Base-by-base conservation (phyloP, 352 stramenopile genomes). In the Sclerospora graminicola region DNA sequence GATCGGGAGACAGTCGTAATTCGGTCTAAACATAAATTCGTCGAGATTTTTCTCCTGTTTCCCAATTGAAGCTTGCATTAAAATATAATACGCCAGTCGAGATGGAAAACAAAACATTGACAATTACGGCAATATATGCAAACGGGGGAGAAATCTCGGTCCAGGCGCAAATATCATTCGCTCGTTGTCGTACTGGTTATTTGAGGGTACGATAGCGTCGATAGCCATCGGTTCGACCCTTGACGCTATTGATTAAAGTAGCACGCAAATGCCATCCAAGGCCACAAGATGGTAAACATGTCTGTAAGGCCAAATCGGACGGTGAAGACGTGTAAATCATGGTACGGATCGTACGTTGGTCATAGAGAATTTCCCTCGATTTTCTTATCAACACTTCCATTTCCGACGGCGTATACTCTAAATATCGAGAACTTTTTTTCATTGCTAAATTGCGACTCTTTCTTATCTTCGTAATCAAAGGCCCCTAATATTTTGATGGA, bases 401-500 rank as follows among this genome's bases (percentile, higher is more conserved):
- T 37, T 85, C 64, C 15, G 48, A 57, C 18, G 65, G 63, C 11
- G 59, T 74, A 37, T 84, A 81, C 47, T 82, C 68, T 7, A 85
- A 53, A 50, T 83, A 85, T 7, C 73, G 66, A 14, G 73, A 73
- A 26, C 67, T 66, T 8, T 67, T 71, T n/a, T 46, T 82, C 80
- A 51, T 84, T 89, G 13, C 61, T 64, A 43, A 89, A 85, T 43
- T 89, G 78, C 1, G 74, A 81, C 8, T 53, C 52, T 30, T 80
- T 80, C 29, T 82, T 45, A 39, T 86, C 64, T 47, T 82, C 69
- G 28, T 92, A 92, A 41, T 89, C 72, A 21, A 92, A 34, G 11
- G 77, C 77, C 4, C 78, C 81, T 11, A 92, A 47, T 37, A 92
- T 89, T 39, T 88, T 88, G 69, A 89, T 83, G 4, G 69, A 84